Percentiles rank a stretch among this genome's conserved stretches.
Conservation (phyloP, 805 yeast genomes). For the Sugiyamaella americana region DNA sequence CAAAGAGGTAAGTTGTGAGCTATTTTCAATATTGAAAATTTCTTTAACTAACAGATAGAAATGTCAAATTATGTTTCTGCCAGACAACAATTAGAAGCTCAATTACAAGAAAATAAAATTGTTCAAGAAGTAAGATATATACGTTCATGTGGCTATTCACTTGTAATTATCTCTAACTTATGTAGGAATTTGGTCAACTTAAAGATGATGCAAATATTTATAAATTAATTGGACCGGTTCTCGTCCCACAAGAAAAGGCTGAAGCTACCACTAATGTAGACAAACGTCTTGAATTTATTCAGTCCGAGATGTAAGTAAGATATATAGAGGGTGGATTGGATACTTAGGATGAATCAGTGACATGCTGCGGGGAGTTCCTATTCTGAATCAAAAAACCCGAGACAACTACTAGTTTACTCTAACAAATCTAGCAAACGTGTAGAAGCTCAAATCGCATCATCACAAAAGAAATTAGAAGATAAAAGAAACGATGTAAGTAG, state of each 20-base stretch:
- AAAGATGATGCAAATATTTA: constrained; percentile 70
- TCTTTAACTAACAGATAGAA: background rate
- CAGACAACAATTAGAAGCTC: constrained; percentile 87
- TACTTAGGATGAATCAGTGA: too few relatives aligned
- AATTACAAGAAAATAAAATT: constrained; percentile 86
- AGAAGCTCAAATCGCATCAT: constrained; percentile 58
- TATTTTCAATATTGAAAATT: background rate
- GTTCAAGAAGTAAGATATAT: constrained; percentile 49
- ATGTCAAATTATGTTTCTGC: constrained; percentile 49
- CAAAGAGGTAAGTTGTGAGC: constrained; percentile 12
- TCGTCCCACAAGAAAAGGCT: constrained; percentile 76
- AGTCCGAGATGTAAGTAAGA: constrained; percentile 57
- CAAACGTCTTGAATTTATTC: constrained; percentile 85
- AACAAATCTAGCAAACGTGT: constrained; percentile 42
- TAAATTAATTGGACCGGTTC: constrained; percentile 87
- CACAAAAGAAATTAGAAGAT: constrained; percentile 51
- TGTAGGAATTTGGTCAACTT: constrained; percentile 58
- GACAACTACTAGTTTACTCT: too few relatives aligned
- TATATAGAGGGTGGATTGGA: background rate
- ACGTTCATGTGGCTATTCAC: background rate
- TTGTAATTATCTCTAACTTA: background rate
- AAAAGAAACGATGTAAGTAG: constrained; percentile 44
- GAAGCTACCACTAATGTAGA: constrained; percentile 83
- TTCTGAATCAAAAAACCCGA: too few relatives aligned
- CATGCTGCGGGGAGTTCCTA: too few relatives aligned